Evolutionary conservation across 2,329 filamentous ascomycete species (phyloP).

Genomic region (Fonsecaea multimorphosa): DNA sequence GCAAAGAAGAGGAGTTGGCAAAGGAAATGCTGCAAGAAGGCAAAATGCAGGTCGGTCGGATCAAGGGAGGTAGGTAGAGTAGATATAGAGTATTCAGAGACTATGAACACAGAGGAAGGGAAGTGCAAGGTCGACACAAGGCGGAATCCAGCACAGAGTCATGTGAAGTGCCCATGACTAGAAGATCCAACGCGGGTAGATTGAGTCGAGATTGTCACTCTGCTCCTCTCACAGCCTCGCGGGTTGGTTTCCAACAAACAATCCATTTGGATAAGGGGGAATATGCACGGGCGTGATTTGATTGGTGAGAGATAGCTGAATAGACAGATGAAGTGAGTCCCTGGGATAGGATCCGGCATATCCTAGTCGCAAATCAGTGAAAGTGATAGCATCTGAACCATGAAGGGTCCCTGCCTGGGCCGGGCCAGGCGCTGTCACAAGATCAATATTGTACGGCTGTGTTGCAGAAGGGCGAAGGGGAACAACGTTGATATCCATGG

Average conservation of each 20-base stretch:
- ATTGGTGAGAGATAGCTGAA: background rate
- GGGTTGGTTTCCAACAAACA: background rate
- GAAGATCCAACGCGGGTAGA: too few species aligned
- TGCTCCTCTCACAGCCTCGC: slow-evolving; percentile 1
- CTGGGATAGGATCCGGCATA: too few species aligned
- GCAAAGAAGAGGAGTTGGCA: background rate
- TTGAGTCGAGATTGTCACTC: too few species aligned
- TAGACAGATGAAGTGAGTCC: too few species aligned
- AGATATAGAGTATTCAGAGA: background rate
- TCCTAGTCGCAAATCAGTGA: too few species aligned
- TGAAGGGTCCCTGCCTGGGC: background rate
- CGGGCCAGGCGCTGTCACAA: background rate
- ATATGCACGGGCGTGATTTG: background rate
- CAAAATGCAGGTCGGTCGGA: background rate
- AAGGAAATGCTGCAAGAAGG: background rate
- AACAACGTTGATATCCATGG: background rate
- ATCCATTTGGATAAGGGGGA: background rate
- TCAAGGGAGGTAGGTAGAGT: background rate
- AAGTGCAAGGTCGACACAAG: background rate
- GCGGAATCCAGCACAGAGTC: too few species aligned
- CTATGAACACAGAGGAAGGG: background rate
- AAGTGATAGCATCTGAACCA: too few species aligned
- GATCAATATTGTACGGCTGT: too few species aligned
- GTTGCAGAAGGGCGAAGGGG: background rate
- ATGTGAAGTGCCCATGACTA: too few species aligned